Evolutionary conservation across 1,284 basidiomycete genomes (phyloP), one percentile per base, ranked within the genome.

Genomic region (Neotropicomus parvogracilis): DNA sequence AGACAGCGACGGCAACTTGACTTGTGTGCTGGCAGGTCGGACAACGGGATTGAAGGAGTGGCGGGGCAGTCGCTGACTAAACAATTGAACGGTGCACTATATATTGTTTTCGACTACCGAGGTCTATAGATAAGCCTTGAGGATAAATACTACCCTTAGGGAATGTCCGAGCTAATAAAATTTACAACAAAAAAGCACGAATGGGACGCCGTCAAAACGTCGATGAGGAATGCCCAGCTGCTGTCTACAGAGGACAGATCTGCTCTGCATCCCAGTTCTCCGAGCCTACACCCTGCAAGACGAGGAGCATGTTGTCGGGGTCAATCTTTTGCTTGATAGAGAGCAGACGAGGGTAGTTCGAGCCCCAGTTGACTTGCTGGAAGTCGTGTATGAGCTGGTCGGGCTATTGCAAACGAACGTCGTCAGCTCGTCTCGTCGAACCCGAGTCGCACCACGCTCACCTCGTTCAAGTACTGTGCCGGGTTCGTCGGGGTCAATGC

Each of bases 31-130:
- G n/a, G n/a, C n/a, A n/a, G n/a, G 37, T 40, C 34, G 36, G 24
- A 24, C 3, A 31, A 21, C 13, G 3, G 37, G 24, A 39, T n/a
- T n/a, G n/a, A n/a, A 28, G 14, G 39, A 36, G 31, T 29, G 49
- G 31, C 28, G 31, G 38, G 26, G 37, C 34, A 19, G 14, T 36
- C n/a, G 52, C 41, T 57, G 58, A 57, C 55, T 52, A 60, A 57
- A 39, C 46, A 20, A 33, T 5, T 16, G 24, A 24, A 8, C 5
- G 24, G 24, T 24, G 24, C 24, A 24, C 24, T 5, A 5, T 24
- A 8, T 24, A 24, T 24, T 24, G 24, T 24, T 24, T 8, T 24
- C 24, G 24, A 24, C 24, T 24, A 24, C 24, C 4, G 8, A 24
- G 24, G 4, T 24, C 24, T 24, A 24, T 24, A 24, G 24, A 24